Evolutionary conservation across 768 basidiomycete genomes (phyloP).

Genomic region (Leccinum rimulosum): DNA sequence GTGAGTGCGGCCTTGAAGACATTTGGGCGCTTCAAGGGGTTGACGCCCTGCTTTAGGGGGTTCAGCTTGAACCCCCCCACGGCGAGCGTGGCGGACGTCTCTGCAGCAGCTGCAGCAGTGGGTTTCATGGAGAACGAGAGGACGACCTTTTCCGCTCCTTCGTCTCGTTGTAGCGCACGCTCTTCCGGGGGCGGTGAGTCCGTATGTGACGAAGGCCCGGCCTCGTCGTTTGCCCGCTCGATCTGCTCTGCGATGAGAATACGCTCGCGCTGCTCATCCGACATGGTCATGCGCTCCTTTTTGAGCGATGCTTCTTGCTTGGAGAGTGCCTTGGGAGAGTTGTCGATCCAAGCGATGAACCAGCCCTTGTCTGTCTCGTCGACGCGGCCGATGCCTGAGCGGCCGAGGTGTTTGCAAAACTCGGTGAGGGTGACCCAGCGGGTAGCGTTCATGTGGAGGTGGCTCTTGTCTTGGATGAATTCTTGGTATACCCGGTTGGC

Average conservation of each 20-base stretch:
- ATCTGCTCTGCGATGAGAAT: constrained; percentile 91
- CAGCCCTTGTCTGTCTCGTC: constrained; percentile 99
- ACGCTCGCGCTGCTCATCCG: constrained; percentile 94
- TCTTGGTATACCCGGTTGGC: constrained; percentile 98
- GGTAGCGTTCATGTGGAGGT: constrained; percentile 98
- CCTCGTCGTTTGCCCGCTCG: constrained; percentile 68
- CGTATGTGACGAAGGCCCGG: constrained; percentile 30
- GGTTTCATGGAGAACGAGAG: constrained; percentile 67
- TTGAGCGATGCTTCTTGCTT: constrained; percentile 86
- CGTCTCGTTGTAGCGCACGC: constrained; percentile 65
- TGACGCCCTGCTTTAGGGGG: constrained; percentile 38
- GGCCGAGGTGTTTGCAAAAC: constrained; percentile 87
- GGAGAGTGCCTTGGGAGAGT: constrained; percentile 88
- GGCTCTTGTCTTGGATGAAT: constrained; percentile 90
- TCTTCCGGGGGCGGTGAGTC: constrained; percentile 45
- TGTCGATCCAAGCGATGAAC: constrained; percentile 98
- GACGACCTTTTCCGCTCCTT: constrained; percentile 70
- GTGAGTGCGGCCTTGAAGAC: constrained; percentile 58
- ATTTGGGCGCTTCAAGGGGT: constrained; percentile 73
- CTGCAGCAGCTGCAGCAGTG: constrained; percentile 18
- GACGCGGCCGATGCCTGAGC: constrained; percentile 82
- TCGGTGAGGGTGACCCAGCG: constrained; percentile 98
- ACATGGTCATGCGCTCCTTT: constrained; percentile 87
- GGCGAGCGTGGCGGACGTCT: constrained; percentile 33
- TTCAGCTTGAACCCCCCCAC: constrained; percentile 57